These are phyloP conservation scores for Gynandropsis gynandra DNA, from an alignment of 345 rosid species.

Conservation along the genomic window DNA sequence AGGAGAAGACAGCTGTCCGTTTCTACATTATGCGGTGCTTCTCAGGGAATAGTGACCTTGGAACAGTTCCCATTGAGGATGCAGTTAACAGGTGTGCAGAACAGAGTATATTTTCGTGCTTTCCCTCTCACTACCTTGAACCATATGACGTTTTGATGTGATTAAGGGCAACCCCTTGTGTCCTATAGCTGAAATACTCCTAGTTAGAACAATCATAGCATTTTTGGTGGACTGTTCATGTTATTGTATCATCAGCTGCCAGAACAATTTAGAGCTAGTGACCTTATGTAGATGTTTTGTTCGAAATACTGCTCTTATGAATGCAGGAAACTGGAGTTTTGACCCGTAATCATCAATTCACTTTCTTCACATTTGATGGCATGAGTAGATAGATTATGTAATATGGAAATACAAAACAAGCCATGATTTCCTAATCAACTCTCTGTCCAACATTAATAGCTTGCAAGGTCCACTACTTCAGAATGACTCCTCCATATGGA, in stretches of 20 bases:
- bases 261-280: not conserved
- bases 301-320: not conserved
- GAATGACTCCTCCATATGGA: constrained; percentile 32
- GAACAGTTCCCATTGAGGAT: constrained; percentile 33
- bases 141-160: no score
- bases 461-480: constrained; percentile 50
- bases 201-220: not conserved
- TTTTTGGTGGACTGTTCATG: not conserved
- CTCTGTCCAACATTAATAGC: constrained; percentile 26
- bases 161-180: no score
- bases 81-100: constrained; percentile 39
- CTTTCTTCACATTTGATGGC: constrained; percentile 1
- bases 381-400: not conserved
- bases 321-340: not conserved
- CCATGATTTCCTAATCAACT: constrained; percentile 3
- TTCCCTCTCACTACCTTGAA: no score
- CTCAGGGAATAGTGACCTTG: constrained; percentile 18
- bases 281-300: not conserved
- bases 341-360: not conserved
- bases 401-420: not conserved
- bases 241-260: not conserved
- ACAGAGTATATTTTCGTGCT: no score
- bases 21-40: constrained; percentile 51
- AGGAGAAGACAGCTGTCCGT: constrained; percentile 38
- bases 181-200: not conserved